Evolutionary conservation across 495 filamentous ascomycete genomes (phyloP).

Genomic region (Trichoderma virens): DNA sequence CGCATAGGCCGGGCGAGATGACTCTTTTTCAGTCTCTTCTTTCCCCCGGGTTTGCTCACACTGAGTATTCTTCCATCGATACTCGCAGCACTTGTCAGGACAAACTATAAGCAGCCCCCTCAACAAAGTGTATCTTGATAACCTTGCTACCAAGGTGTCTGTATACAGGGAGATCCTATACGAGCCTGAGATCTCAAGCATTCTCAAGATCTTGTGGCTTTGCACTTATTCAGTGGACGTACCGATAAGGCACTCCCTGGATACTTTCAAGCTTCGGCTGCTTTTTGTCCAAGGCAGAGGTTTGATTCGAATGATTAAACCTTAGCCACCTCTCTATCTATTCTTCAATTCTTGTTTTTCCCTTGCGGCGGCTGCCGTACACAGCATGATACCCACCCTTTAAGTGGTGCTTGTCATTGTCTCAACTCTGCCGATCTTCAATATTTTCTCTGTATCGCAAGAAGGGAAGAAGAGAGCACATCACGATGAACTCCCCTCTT

Average conservation of each 20-base stretch:
- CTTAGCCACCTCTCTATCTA: neutral
- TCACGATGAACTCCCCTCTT: constrained; percentile 29
- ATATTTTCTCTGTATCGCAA: neutral
- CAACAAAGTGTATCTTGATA: too few species aligned
- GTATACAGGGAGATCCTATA: too few species aligned
- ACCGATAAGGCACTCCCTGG: too few species aligned
- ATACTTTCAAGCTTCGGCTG: too few species aligned
- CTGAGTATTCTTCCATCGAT: neutral
- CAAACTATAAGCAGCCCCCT: neutral
- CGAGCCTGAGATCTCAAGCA: too few species aligned
- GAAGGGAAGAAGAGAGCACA: neutral
- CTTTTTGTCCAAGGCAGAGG: too few species aligned
- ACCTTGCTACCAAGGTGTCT: too few species aligned
- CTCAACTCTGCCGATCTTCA: neutral
- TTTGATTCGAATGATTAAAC: too few species aligned
- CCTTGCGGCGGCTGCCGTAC: neutral
- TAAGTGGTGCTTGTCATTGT: neutral
- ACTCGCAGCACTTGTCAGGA: neutral
- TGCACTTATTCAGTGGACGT: too few species aligned
- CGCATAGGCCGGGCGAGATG: neutral
- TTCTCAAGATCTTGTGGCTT: neutral
- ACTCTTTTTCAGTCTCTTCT: neutral
- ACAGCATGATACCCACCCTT: neutral
- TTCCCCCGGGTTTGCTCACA: neutral
- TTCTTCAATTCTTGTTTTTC: neutral